Conservation (phyloP, 1,139 yeast genomes). For the Entelexis paramagnoliae region DNA sequence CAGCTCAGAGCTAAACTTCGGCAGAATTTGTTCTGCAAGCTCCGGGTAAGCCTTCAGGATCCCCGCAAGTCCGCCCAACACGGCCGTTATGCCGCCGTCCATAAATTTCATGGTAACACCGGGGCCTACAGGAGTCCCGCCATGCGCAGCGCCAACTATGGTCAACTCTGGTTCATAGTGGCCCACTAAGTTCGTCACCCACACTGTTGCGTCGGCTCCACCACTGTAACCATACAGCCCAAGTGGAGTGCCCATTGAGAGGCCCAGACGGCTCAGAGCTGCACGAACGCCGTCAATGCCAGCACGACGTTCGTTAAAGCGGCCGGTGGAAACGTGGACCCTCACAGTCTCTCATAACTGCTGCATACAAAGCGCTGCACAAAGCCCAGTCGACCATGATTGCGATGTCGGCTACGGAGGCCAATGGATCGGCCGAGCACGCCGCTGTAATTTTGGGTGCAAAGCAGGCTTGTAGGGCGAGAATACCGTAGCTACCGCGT, state of each 20-base stretch:
- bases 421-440: neutral
- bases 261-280: neutral
- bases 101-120: conserved; percentile 24
- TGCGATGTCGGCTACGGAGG: neutral
- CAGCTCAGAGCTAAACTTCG: conserved; percentile 5
- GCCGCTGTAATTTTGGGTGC: conserved; percentile 19
- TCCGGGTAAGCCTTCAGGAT: conserved; percentile 17
- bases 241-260: conserved; percentile 3
- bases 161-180: conserved; percentile 27
- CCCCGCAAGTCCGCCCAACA: conserved; percentile 25
- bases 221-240: conserved; percentile 29
- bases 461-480: conserved; percentile 21
- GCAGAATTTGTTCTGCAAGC: conserved; percentile 5
- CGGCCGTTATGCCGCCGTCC: conserved; percentile 23
- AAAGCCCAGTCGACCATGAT: conserved; percentile 5
- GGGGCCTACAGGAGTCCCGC: conserved; percentile 22
- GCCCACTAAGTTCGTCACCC: conserved; percentile 26
- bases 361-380: conserved; percentile 6
- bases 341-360: conserved; percentile 27
- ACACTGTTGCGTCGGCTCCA: conserved; percentile 27
- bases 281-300: conserved; percentile 7
- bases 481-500: conserved; percentile 27
- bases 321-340: conserved; percentile 26
- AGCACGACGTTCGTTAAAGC: conserved; percentile 12
- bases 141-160: conserved; percentile 26